Evolutionary conservation across 257 asterid species (phyloP).

Genomic region (Paulownia fortunei): DNA sequence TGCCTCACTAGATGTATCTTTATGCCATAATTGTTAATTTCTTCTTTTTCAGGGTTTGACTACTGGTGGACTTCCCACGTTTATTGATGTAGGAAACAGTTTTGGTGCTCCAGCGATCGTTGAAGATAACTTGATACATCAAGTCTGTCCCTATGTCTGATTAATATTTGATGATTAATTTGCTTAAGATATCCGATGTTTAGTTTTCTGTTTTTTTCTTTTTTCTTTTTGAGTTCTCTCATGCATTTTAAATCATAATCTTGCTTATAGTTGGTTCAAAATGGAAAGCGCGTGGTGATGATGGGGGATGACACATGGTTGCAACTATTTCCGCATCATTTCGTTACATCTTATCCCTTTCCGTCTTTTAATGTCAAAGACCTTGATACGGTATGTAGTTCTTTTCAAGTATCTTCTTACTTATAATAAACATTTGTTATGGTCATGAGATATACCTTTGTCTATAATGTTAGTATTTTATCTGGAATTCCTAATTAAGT

Average conservation of each 20-base stretch:
- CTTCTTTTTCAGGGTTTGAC: constrained; percentile 76
- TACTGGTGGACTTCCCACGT: constrained; percentile 99
- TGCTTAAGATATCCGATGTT: constrained; percentile 1
- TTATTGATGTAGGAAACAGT: constrained; percentile 94
- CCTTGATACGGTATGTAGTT: constrained; percentile 71
- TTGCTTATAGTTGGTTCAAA: constrained; percentile 69
- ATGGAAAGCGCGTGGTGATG: constrained; percentile 92
- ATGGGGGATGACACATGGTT: constrained; percentile 99
- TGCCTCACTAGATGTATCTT: constrained; percentile 9
- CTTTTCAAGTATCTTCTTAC: constrained; percentile 7
- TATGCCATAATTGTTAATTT: neutral
- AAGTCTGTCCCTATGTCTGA: constrained; percentile 47
- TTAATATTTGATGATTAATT: neutral
- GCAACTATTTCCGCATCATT: constrained; percentile 91
- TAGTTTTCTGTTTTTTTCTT: neutral
- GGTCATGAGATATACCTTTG: neutral
- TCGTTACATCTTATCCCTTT: constrained; percentile 71
- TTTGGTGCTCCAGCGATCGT: constrained; percentile 97
- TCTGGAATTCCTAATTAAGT: constrained; percentile 9
- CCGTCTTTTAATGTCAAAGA: constrained; percentile 98
- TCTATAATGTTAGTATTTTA: constrained; percentile 17
- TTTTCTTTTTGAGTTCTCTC: constrained; percentile 2
- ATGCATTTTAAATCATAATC: constrained; percentile 25
- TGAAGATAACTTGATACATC: constrained; percentile 93
- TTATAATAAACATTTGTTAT: constrained; percentile 12